Percentiles rank a stretch among this genome's conserved stretches.
These are phyloP conservation scores for Daedaleopsis nitida DNA, from an alignment of 768 basidiomycete species.

Conservation along the genomic window DNA sequence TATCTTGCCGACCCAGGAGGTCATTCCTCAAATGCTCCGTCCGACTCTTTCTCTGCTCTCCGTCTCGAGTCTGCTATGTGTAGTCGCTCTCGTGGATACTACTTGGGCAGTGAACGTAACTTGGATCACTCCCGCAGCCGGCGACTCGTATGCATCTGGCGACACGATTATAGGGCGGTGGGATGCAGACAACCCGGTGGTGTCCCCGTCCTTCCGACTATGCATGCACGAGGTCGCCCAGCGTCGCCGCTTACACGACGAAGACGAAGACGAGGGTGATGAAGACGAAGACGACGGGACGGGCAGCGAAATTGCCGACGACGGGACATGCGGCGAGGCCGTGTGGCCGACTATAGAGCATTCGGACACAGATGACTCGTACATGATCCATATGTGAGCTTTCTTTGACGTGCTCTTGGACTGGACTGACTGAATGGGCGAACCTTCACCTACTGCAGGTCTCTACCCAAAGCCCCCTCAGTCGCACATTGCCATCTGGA, in stretches of 20 bases:
- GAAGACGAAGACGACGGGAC: not conserved
- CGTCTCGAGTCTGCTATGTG: conserved; percentile 1
- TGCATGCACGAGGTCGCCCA: conserved; percentile 23
- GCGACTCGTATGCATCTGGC: conserved; percentile 30
- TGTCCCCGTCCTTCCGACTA: conserved; percentile 38
- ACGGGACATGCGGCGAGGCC: conserved; percentile 25
- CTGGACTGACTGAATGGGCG: not conserved
- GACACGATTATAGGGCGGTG: conserved; percentile 37
- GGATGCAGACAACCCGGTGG: conserved; percentile 27
- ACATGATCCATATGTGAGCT: conserved; percentile 28
- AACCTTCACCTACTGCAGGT: conserved; percentile 8
- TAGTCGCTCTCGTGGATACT: conserved; percentile 3
- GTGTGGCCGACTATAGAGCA: conserved; percentile 31
- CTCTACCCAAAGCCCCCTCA: conserved; percentile 28
- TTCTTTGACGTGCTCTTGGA: not conserved
- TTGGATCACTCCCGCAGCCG: conserved; percentile 32
- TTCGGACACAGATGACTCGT: conserved; percentile 24
- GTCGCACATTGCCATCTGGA: conserved; percentile 28
- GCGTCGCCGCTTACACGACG: not conserved
- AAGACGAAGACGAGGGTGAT: not conserved
- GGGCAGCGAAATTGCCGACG: not conserved
- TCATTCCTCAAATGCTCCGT: not conserved
- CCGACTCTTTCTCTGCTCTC: conserved; percentile 5
- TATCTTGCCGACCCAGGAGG: conserved; percentile 34
- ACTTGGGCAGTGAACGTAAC: conserved; percentile 20